A percentile compares a stretch with the other conserved stretches of the same genome.
Evolutionary conservation across 164 flowering plant genomes (phyloP).

Genomic region (Tinospora cordifolia): DNA sequence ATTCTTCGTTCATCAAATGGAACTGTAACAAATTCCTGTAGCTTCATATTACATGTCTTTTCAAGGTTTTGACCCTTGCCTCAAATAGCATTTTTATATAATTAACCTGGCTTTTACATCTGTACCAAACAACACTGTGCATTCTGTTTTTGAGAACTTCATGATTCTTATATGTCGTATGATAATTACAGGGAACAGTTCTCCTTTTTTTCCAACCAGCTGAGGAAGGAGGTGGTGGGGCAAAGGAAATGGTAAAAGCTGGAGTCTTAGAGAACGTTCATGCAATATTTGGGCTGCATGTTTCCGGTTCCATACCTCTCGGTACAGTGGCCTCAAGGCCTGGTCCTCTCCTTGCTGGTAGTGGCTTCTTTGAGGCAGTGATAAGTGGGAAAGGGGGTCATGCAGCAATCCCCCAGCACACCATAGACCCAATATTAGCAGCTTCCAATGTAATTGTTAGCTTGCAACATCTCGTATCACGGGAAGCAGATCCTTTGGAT

Average conservation of each 20-base stretch:
- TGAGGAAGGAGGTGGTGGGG: constrained; percentile 62
- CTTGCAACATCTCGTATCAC: constrained; percentile 57
- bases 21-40: too few relatives aligned
- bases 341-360: constrained; percentile 52
- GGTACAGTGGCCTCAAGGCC: constrained; percentile 47
- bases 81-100: neutral
- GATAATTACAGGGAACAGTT: constrained; percentile 50
- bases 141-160: neutral
- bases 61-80: neutral
- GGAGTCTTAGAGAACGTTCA: constrained; percentile 51
- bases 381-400: constrained; percentile 66
- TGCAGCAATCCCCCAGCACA: constrained; percentile 52
- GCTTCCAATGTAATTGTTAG: constrained; percentile 46
- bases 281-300: constrained; percentile 60
- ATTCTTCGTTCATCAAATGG: too few relatives aligned
- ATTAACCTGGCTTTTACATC: neutral
- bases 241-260: constrained; percentile 42
- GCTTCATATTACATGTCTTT: neutral
- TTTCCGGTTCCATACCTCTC: constrained; percentile 13
- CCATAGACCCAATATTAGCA: constrained; percentile 60
- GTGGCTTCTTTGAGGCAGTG: constrained; percentile 53
- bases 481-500: constrained; percentile 63
- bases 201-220: constrained; percentile 72
- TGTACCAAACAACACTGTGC: neutral
- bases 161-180: neutral